Conservation (phyloP, 1,284 basidiomycete species). For the Schizophyllum commune region DNA sequence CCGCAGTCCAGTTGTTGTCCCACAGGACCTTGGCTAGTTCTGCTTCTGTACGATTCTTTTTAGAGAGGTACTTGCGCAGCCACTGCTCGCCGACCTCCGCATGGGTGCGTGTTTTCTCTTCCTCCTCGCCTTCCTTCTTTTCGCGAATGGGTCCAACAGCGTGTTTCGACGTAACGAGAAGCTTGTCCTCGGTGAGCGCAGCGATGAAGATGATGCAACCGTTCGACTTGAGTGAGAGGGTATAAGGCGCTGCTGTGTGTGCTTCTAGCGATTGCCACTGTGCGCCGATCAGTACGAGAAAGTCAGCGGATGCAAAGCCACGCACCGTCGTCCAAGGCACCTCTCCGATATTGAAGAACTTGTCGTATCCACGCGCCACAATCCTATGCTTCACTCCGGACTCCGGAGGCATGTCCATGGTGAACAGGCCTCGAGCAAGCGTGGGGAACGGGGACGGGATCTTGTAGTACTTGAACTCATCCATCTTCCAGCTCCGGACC, state of each 20-base stretch:
- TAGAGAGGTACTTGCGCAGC: constrained; percentile 68
- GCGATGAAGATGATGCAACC: constrained; percentile 98
- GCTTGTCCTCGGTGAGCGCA: constrained; percentile 66
- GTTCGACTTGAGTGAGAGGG: constrained; percentile 91
- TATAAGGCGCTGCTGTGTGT: constrained; percentile 77
- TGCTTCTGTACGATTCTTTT: constrained; percentile 59
- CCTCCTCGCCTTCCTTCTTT: constrained; percentile 9
- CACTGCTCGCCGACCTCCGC: constrained; percentile 78
- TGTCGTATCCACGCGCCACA: constrained; percentile 92
- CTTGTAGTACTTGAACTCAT: constrained; percentile 87
- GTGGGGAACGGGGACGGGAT: constrained; percentile 89
- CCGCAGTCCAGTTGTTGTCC: constrained; percentile 82
- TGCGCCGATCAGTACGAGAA: constrained; percentile 5
- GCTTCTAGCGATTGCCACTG: constrained; percentile 76
- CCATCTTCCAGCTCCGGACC: constrained; percentile 91
- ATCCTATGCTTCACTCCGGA: constrained; percentile 50
- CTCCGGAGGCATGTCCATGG: constrained; percentile 32
- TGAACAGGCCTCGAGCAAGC: constrained; percentile 83
- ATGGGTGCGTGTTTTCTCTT: constrained; percentile 45
- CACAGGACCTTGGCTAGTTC: constrained; percentile 75
- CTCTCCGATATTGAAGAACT: constrained; percentile 98
- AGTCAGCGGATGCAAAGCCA: constrained; percentile 7
- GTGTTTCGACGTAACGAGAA: constrained; percentile 92
- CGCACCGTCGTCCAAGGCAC: constrained; percentile 90
- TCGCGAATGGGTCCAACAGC: constrained; percentile 51